Conservation (phyloP, 2,329 filamentous ascomycete species). For the Clarireedia sp. region DNA sequence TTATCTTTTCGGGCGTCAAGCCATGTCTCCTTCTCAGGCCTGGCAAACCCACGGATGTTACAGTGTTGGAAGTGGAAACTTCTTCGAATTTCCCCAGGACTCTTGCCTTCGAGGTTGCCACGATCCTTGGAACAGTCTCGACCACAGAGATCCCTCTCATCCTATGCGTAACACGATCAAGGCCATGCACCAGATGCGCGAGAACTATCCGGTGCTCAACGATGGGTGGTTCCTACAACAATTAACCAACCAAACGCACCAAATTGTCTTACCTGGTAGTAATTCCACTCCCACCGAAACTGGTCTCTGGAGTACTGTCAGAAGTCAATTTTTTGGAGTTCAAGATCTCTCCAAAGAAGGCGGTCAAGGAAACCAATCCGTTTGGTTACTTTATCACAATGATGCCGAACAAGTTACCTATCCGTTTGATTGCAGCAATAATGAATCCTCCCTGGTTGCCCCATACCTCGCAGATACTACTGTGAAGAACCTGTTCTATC, state of each 20-base stretch:
- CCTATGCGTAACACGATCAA: conserved; percentile 54
- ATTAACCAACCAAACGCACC: conserved; percentile 47
- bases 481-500: conserved; percentile 56
- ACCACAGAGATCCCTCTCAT: conserved; percentile 55
- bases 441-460: conserved; percentile 42
- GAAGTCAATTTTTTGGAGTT: conserved; percentile 40
- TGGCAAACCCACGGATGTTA: conserved; percentile 62
- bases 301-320: conserved; percentile 52
- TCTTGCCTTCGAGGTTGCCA: conserved; percentile 46
- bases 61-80: conserved; percentile 45
- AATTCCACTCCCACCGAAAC: conserved; percentile 45
- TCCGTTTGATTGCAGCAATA: conserved; percentile 44
- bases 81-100: conserved; percentile 49
- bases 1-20: conserved; percentile 57
- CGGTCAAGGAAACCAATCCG: conserved; percentile 36
- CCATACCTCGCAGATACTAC: conserved; percentile 46
- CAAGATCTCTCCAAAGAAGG: conserved; percentile 41
- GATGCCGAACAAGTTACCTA: conserved; percentile 42
- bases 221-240: conserved; percentile 49
- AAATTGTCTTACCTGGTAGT: conserved; percentile 44
- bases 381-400: conserved; percentile 47
- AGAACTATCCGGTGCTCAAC: conserved; percentile 48
- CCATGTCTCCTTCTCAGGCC: conserved; percentile 52
- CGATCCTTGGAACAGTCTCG: conserved; percentile 48
- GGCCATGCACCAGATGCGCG: conserved; percentile 52